Evolutionary conservation across 169 alveolate genomes (phyloP).

Genomic region (Plasmodium berghei): DNA sequence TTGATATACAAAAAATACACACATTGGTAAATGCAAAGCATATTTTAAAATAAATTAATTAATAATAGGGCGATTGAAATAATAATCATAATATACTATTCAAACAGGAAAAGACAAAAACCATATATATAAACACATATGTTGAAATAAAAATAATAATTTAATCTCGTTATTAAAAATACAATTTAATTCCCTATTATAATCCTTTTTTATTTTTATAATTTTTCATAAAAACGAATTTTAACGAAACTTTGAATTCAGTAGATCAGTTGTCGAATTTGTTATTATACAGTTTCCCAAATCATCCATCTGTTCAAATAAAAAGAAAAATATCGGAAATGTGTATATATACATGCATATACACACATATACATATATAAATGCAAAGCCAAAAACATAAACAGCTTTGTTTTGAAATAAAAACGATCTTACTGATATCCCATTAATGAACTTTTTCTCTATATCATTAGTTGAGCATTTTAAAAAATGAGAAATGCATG

Average conservation of each 20-base stretch:
- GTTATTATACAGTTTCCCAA: constrained; percentile 62
- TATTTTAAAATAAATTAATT: constrained; percentile 4
- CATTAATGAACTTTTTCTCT: constrained; percentile 47
- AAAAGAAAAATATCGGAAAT: not conserved
- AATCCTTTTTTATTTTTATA: constrained; percentile 12
- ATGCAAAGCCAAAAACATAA: not conserved
- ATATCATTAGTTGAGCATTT: constrained; percentile 41
- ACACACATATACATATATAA: not conserved
- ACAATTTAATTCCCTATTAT: not conserved
- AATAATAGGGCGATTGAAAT: not conserved
- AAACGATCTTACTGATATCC: constrained; percentile 32
- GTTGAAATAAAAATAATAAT: too few relatives aligned
- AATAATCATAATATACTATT: too few relatives aligned
- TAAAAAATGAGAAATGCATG: constrained; percentile 48
- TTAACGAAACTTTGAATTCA: constrained; percentile 23
- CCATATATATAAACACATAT: too few relatives aligned
- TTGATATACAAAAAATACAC: constrained; percentile 1
- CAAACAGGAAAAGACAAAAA: too few relatives aligned
- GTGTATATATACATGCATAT: not conserved
- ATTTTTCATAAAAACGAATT: constrained; percentile 18
- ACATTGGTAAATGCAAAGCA: not conserved
- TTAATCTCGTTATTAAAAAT: too few relatives aligned
- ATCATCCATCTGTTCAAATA: constrained; percentile 48
- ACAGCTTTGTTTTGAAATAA: not conserved
- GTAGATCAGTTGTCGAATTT: constrained; percentile 37